These are phyloP conservation scores for Orbilia brochopaga DNA, from an alignment of 2,329 filamentous ascomycete genomes.

Conservation along the genomic window DNA sequence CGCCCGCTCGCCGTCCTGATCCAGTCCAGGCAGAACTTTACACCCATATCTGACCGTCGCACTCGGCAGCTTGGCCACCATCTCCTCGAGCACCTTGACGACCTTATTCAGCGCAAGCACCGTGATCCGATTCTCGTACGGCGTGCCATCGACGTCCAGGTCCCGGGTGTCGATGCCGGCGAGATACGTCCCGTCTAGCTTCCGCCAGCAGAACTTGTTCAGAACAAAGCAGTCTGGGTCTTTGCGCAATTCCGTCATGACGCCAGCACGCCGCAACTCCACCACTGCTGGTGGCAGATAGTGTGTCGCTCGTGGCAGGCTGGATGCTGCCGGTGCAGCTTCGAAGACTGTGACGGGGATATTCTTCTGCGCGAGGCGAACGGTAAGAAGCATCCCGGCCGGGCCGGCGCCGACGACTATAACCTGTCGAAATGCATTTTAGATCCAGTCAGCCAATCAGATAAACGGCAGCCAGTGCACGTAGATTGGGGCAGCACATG, in stretches of 20 bases:
- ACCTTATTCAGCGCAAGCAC: constrained; percentile 61
- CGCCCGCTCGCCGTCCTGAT: constrained; percentile 59
- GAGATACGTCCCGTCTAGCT: constrained; percentile 58
- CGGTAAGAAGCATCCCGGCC: constrained; percentile 62
- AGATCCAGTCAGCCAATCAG: too few species aligned
- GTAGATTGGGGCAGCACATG: too few species aligned
- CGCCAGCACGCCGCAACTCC: constrained; percentile 66
- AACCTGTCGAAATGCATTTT: constrained; percentile 55
- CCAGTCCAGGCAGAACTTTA: constrained; percentile 59
- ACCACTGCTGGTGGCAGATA: constrained; percentile 67
- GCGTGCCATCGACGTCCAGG: constrained; percentile 55
- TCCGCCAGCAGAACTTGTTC: constrained; percentile 60
- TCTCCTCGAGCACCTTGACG: constrained; percentile 59
- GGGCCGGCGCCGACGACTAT: constrained; percentile 63
- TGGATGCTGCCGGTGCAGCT: constrained; percentile 64
- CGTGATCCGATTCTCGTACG: constrained; percentile 58
- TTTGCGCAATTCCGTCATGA: constrained; percentile 63
- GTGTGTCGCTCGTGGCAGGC: constrained; percentile 68
- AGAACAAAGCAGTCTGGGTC: constrained; percentile 59
- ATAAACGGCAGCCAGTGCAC: too few species aligned
- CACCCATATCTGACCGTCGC: constrained; percentile 61
- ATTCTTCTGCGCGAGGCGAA: constrained; percentile 64
- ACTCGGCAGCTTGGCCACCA: constrained; percentile 56
- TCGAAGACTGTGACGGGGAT: constrained; percentile 66
- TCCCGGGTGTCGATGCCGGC: constrained; percentile 55